phyloP scores from a whole-genome alignment of 2,329 filamentous ascomycete genomes.

The Paraphoma chrysanthemicola region DNA sequence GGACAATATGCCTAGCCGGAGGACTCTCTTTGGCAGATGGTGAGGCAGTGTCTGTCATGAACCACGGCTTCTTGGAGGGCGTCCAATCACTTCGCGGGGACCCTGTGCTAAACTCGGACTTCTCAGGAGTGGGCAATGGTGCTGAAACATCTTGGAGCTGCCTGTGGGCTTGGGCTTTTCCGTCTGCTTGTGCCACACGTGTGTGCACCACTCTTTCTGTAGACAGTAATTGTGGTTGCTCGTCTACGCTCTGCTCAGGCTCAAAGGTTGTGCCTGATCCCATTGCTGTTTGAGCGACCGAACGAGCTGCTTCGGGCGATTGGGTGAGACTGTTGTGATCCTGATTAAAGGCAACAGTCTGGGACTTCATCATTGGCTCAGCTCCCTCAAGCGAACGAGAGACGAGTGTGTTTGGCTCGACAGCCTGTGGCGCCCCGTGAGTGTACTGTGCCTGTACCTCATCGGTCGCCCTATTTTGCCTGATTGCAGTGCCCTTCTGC shows the following conservation, averaged over 20 bases:
- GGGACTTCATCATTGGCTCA: too few relatives aligned
- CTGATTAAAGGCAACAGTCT: too few relatives aligned
- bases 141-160: background rate
- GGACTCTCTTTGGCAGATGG: background rate
- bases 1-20: too few relatives aligned
- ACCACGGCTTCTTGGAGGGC: slow-evolving; percentile 6
- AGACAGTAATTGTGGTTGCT: background rate
- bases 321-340: too few relatives aligned
- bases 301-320: too few relatives aligned
- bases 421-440: background rate
- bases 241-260: background rate
- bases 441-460: slow-evolving; percentile 4
- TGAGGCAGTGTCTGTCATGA: background rate
- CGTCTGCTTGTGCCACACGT: background rate
- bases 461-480: slow-evolving; percentile 4
- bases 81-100: background rate
- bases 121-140: background rate
- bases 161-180: background rate
- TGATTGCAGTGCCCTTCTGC: slow-evolving; percentile 3
- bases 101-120: background rate
- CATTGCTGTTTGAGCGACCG: background rate
- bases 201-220: background rate
- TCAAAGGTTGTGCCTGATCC: background rate
- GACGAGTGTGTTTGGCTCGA: too few relatives aligned
- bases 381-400: too few relatives aligned